Conservation (phyloP, 2,329 filamentous ascomycete species). For the Neonectria ditissima region DNA sequence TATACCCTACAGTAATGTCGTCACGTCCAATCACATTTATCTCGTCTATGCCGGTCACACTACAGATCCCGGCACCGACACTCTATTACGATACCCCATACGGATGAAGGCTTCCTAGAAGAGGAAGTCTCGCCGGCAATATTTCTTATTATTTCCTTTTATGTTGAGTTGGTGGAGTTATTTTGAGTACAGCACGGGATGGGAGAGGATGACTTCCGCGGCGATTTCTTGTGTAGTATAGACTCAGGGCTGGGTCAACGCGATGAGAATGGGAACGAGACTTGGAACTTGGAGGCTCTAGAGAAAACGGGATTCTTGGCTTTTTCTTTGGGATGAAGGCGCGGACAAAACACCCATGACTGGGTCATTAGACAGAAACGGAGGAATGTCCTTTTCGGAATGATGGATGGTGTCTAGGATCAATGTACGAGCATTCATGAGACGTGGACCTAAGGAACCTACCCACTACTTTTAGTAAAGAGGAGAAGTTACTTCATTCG, state of each 20-base stretch:
- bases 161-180: conserved; percentile 26
- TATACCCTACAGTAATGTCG: conserved; percentile 40
- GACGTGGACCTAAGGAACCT: neutral
- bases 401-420: conserved; percentile 8
- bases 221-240: conserved; percentile 10
- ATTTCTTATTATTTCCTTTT: conserved; percentile 28
- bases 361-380: conserved; percentile 26
- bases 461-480: neutral
- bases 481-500: neutral
- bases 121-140: conserved; percentile 28
- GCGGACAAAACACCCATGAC: conserved; percentile 34
- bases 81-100: conserved; percentile 45
- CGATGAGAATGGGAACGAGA: conserved; percentile 31
- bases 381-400: conserved; percentile 10
- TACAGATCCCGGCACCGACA: conserved; percentile 20
- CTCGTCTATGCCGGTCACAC: conserved; percentile 21
- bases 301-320: conserved; percentile 20
- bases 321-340: conserved; percentile 19
- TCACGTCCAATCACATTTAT: conserved; percentile 36
- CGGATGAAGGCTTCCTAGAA: conserved; percentile 23
- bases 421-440: conserved; percentile 17
- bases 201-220: conserved; percentile 19
- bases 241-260: conserved; percentile 22
- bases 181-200: conserved; percentile 7
- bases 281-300: conserved; percentile 23